Percentiles rank a stretch among this genome's conserved stretches.
phyloP scores from a whole-genome alignment of 768 basidiomycete species.

The Kondoa subrosea region DNA sequence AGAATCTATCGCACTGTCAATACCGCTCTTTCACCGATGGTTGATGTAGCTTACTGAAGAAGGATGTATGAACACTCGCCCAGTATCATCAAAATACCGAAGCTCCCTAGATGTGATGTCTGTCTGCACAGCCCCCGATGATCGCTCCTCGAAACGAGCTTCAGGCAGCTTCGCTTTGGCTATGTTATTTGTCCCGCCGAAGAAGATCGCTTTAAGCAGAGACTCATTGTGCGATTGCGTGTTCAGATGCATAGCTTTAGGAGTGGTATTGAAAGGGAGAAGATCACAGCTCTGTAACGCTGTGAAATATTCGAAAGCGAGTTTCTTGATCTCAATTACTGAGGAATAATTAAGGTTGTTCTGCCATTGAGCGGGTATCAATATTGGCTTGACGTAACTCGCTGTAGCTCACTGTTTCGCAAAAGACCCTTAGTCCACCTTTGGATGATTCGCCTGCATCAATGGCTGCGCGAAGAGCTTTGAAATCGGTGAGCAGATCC shows the following conservation, averaged over 20 bases:
- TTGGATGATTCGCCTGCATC: conserved; percentile 10
- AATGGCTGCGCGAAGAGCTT: conserved; percentile 50
- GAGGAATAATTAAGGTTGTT: conserved; percentile 16
- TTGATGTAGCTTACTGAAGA: no score
- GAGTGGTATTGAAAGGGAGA: not conserved
- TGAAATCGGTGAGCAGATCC: conserved; percentile 66
- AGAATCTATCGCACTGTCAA: no score
- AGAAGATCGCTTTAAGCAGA: not conserved
- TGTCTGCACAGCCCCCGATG: conserved; percentile 64
- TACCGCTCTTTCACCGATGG: no score
- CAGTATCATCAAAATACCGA: conserved; percentile 22
- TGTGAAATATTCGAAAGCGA: conserved; percentile 34
- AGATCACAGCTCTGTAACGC: not conserved
- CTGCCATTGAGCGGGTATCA: no score
- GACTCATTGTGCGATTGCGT: not conserved
- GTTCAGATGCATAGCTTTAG: not conserved
- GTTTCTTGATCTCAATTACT: conserved; percentile 6
- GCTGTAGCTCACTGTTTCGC: not conserved
- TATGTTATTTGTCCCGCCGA: not conserved
- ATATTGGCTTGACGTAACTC: not conserved
- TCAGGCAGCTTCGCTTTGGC: conserved; percentile 21
- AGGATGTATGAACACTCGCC: conserved; percentile 65
- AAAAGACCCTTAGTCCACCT: not conserved
- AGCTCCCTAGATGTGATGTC: conserved; percentile 72
- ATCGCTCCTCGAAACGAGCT: conserved; percentile 67